Percentiles rank a stretch among this genome's conserved stretches.
Evolutionary conservation across 2,329 filamentous ascomycete species (phyloP).

Genomic region (Diaporthe citrichinensis): DNA sequence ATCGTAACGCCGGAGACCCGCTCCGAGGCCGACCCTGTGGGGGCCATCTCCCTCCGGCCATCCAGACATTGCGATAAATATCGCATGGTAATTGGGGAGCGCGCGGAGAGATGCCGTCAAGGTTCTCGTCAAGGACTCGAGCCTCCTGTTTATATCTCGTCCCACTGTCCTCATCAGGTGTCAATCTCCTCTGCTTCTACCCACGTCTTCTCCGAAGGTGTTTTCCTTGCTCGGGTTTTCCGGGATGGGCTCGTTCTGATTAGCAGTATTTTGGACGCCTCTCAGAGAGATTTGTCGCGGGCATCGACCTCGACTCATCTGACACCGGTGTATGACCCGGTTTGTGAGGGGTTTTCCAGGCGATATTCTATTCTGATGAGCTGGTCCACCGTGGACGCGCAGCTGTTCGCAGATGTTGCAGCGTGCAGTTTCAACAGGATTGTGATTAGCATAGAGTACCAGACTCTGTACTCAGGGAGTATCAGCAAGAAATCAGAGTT

Average conservation of each 20-base stretch:
- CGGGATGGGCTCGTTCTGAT: background rate
- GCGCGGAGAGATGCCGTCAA: background rate
- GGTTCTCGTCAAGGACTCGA: background rate
- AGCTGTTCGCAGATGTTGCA: background rate
- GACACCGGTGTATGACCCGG: background rate
- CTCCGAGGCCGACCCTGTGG: conserved; percentile 23
- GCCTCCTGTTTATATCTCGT: background rate
- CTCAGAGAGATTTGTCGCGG: background rate
- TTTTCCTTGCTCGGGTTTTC: background rate
- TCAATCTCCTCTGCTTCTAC: conserved; percentile 11
- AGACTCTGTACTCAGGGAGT: background rate
- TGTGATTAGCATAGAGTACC: background rate
- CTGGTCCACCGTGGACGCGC: background rate
- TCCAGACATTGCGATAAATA: conserved; percentile 20
- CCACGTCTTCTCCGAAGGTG: background rate
- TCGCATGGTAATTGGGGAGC: background rate
- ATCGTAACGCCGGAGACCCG: background rate
- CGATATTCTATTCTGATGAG: background rate
- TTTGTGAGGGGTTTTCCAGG: background rate
- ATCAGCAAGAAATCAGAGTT: background rate
- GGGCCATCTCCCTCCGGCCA: conserved; percentile 9
- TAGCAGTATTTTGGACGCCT: background rate
- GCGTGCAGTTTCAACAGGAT: background rate
- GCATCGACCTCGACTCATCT: background rate
- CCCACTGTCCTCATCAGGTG: background rate